Conservation (phyloP, 2,329 filamentous ascomycete species). For the Xylaria sp. region DNA sequence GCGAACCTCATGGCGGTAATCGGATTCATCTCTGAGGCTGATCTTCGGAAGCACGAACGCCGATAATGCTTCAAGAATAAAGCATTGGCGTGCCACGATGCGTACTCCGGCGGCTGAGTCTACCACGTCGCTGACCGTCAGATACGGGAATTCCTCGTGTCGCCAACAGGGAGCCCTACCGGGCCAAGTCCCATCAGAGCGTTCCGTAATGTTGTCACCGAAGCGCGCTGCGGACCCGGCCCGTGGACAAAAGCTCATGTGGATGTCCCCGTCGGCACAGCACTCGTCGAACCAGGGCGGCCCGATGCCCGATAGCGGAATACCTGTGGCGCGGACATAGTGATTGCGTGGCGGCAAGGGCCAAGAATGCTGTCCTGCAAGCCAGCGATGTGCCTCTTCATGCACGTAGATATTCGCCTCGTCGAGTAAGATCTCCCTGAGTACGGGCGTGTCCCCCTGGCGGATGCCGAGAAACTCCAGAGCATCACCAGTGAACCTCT, state of each 20-base stretch:
- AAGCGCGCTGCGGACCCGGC: conserved; percentile 45
- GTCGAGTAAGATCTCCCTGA: conserved; percentile 64
- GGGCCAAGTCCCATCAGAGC: conserved; percentile 42
- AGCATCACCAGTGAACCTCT: conserved; percentile 61
- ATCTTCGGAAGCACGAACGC: conserved; percentile 56
- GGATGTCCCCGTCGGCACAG: conserved; percentile 55
- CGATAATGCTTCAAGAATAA: conserved; percentile 59
- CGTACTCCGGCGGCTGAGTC: conserved; percentile 59
- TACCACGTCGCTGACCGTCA: conserved; percentile 59
- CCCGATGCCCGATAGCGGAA: conserved; percentile 63
- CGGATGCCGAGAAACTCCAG: conserved; percentile 64
- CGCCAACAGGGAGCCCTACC: conserved; percentile 62
- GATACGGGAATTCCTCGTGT: conserved; percentile 64
- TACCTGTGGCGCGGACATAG: conserved; percentile 61
- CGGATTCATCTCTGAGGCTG: conserved; percentile 43
- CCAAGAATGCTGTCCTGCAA: conserved; percentile 58
- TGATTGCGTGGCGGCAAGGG: conserved; percentile 56
- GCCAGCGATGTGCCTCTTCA: conserved; percentile 66
- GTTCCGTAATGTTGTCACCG: conserved; percentile 42
- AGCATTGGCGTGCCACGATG: conserved; percentile 59
- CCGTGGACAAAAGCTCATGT: conserved; percentile 58
- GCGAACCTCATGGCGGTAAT: conserved; percentile 51
- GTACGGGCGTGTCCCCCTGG: conserved; percentile 62
- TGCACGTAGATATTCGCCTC: conserved; percentile 63
- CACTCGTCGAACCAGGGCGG: conserved; percentile 63